Conservation (phyloP, 768 basidiomycete genomes). For the Macrolepiota dolichaula region DNA sequence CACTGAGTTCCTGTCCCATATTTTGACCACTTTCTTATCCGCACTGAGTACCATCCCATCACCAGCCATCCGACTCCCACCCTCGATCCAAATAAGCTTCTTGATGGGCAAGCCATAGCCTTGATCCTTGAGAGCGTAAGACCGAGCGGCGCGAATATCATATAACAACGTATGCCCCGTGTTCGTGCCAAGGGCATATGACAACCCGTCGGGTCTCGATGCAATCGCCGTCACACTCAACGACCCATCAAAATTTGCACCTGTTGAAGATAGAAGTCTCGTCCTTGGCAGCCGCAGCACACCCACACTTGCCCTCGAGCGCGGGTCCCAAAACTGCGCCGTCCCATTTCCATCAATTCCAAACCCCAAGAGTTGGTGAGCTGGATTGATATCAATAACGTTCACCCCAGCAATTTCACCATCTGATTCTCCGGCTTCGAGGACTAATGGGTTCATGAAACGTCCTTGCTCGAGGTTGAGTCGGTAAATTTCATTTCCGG, state of each 20-base stretch:
- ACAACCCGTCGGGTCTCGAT: constrained; percentile 84
- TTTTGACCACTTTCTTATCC: constrained; percentile 96
- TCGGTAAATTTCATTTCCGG: constrained; percentile 86
- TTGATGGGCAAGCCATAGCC: constrained; percentile 92
- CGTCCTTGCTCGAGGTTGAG: constrained; percentile 95
- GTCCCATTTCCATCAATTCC: constrained; percentile 85
- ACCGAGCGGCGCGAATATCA: constrained; percentile 81
- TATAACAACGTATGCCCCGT: constrained; percentile 94
- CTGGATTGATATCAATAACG: constrained; percentile 87
- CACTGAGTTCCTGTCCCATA: constrained; percentile 89
- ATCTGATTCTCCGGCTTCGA: constrained; percentile 45
- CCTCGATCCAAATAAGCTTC: constrained; percentile 86
- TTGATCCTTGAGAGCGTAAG: constrained; percentile 92
- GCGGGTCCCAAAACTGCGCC: constrained; percentile 95
- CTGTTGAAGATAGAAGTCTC: constrained; percentile 42
- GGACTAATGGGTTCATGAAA: constrained; percentile 77
- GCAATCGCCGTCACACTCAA: constrained; percentile 82
- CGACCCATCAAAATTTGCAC: constrained; percentile 22
- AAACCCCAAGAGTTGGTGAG: constrained; percentile 86
- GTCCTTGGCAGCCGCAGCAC: constrained; percentile 56
- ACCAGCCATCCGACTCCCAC: constrained; percentile 78
- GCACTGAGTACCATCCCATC: constrained; percentile 88
- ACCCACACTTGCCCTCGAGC: constrained; percentile 76
- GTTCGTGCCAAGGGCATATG: constrained; percentile 92
- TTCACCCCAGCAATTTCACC: constrained; percentile 81